These are phyloP conservation scores for Sonneratia caseolaris DNA, from an alignment of 345 rosid genomes.

Conservation along the genomic window DNA sequence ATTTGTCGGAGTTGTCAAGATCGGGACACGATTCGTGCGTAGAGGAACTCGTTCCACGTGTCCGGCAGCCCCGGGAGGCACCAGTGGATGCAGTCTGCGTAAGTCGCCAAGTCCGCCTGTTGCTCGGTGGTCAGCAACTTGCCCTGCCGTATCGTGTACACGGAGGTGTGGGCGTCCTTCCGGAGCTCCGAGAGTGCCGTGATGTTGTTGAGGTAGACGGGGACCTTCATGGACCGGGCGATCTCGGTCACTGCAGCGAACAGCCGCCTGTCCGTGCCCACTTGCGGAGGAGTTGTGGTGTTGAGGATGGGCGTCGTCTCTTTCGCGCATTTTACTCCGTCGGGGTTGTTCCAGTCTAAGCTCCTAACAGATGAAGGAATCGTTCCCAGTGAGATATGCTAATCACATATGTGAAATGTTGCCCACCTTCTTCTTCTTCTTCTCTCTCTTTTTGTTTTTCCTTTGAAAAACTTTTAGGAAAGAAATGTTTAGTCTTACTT, in stretches of 20 bases:
- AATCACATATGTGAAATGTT: no score
- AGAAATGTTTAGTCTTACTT: slow-evolving; percentile 23
- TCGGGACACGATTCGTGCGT: slow-evolving; percentile 55
- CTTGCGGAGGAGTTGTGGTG: slow-evolving; percentile 36
- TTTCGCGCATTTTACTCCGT: slow-evolving; percentile 72
- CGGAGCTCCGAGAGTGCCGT: slow-evolving; percentile 69
- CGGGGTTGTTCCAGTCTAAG: slow-evolving; percentile 71
- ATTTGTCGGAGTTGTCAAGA: slow-evolving; percentile 26
- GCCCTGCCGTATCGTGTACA: slow-evolving; percentile 75
- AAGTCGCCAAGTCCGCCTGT: slow-evolving; percentile 64
- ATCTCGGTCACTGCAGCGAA: slow-evolving; percentile 40
- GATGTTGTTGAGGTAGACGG: slow-evolving; percentile 59
- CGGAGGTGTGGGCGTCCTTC: slow-evolving; percentile 88
- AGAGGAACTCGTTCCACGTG: slow-evolving; percentile 85
- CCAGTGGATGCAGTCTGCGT: slow-evolving; percentile 97
- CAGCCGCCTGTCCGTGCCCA: slow-evolving; percentile 68
- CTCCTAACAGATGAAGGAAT: slow-evolving; percentile 37
- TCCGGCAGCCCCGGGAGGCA: slow-evolving; percentile 94
- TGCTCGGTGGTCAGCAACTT: slow-evolving; percentile 67
- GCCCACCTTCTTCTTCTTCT: neutral
- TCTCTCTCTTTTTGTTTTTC: no score
- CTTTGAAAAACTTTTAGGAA: no score
- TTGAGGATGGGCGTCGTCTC: slow-evolving; percentile 64
- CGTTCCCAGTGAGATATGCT: no score
- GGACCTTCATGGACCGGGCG: slow-evolving; percentile 37